Base-by-base conservation (phyloP, 2,329 filamentous ascomycete species). In the Sarocladium brachiariae region DNA sequence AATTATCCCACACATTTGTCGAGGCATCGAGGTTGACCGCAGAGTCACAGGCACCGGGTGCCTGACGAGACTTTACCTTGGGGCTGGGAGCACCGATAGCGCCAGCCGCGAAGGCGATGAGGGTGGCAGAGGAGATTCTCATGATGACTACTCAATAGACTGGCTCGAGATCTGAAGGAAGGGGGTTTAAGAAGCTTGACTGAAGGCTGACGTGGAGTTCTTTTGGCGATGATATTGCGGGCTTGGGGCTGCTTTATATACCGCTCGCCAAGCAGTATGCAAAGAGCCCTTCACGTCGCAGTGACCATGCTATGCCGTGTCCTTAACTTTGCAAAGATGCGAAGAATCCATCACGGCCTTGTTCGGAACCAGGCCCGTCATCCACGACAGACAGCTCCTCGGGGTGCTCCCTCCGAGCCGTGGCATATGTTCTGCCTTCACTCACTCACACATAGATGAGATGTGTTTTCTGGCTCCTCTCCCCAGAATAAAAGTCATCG, bases 21-120 rank as follows among this genome's bases (percentile, higher is more conserved):
- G 51, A 62, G 55, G 67, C 65, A 45, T 70, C 65, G 52, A 71
- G 62, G 49, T 56, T 61, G 53, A 70, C 67, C 52, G 65, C 60
- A 16, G 66, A 62, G 34, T 59, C 51, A 59, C 66, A 71, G 34
- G 56, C 65, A 9, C 59, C 53, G 7, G 57, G 53, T 18, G 61
- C 61, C 52, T 61, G 56, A 13, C 62, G 60, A 19, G 38, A 23
- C 46, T 49, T 49, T 18, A 49, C 45, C 9, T 8, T 33, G 33
- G 46, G 3, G 33, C 30, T 35, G 13, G 67, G 65, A 19, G 64
- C 63, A 47, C 66, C 67, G 25, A 63, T 49, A 50, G 63, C 63
- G 51, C 62, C 57, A 50, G 65, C 60, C 54, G 65, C 66, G 46
- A 69, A 63, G 50, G 65, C 65, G 59, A 63, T 54, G 50, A 65